These are phyloP conservation scores for Choanephora cucurbitarum DNA, from an alignment of 371 early-diverging fungal genomes.

Conservation along the genomic window DNA sequence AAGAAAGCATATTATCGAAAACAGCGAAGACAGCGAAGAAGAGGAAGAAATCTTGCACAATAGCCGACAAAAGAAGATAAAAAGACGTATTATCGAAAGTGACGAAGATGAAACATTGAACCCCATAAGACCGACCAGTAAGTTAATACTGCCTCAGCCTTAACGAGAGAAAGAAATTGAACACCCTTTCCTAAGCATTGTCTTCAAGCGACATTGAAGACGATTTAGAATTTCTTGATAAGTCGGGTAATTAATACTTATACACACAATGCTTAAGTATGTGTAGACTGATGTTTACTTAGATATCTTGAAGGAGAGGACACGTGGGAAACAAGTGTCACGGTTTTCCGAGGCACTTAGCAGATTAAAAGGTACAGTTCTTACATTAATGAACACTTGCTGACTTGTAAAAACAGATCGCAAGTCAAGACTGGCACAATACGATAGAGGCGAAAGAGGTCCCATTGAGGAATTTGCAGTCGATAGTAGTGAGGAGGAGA, in stretches of 20 bases:
- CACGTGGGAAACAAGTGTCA: conserved; percentile 19
- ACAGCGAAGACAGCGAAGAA: neutral
- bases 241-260: conserved; percentile 17
- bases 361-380: conserved; percentile 19
- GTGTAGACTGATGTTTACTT: neutral
- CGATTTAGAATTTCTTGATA: conserved; percentile 16
- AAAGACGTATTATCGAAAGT: conserved; percentile 5
- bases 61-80: neutral
- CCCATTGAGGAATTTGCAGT: conserved; percentile 18
- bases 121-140: neutral
- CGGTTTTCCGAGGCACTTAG: conserved; percentile 16
- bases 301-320: conserved; percentile 25
- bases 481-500: neutral
- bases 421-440: conserved; percentile 7
- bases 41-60: neutral
- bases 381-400: neutral
- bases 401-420: conserved; percentile 9
- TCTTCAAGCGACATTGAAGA: neutral
- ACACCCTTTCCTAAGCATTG: no score
- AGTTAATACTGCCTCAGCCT: no score
- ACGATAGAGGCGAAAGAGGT: conserved; percentile 11
- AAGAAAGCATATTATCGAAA: neutral
- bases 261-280: conserved; percentile 7
- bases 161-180: no score
- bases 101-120: neutral